Base-by-base conservation (phyloP, 148 eudicot genomes). In the Rheum nobile region DNA sequence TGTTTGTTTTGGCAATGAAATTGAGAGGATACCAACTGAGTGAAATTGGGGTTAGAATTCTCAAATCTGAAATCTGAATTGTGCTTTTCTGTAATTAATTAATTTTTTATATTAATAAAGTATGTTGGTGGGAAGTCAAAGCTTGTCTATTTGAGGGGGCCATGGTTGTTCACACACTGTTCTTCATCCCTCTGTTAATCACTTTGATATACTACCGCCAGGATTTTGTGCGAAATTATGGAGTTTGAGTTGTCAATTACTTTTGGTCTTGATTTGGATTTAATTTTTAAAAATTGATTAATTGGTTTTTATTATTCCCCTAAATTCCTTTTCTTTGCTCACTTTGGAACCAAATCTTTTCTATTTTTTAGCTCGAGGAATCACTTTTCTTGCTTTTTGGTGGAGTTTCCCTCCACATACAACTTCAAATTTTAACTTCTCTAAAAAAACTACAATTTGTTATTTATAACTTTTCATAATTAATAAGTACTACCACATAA, bases 71-170 rank as follows among this genome's bases (percentile, higher is more conserved):
- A n/a, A n/a, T 57, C 32, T 17, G 11, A 57, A 31, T 55, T 63
- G 21, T 31, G 38, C 29, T 63, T 63, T 31, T 31, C 8, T 12
- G n/a, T 63, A 50, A 50, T 50, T 21, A 41, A 35, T 35, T 35
- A 0, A 41, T n/a, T n/a, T n/a, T 1, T 50, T 50, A 7, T 5
- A 3, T 10, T 59, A 1, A 28, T 59, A 59, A 11, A 59, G 34
- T 59, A 2, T 78, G 32, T 77, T 68, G 80, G 72, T 78, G 76
- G 61, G 55, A 68, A 78, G 80, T 78, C 80, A 78, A 78, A 74
- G 26, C 70, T 73, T 74, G 80, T 78, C 74, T 34, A 73, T 74
- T 67, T 52, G 75, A 31, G 79, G 71, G 67, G 17, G 21, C 74
- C 61, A 54, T 9, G 61, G 31, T 54, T 54, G 61, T 54, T 54